A percentile compares a stretch with the other conserved stretches of the same genome.
These are phyloP conservation scores for Amphichorda felina DNA, from an alignment of 2,329 filamentous ascomycete genomes.

Conservation along the genomic window DNA sequence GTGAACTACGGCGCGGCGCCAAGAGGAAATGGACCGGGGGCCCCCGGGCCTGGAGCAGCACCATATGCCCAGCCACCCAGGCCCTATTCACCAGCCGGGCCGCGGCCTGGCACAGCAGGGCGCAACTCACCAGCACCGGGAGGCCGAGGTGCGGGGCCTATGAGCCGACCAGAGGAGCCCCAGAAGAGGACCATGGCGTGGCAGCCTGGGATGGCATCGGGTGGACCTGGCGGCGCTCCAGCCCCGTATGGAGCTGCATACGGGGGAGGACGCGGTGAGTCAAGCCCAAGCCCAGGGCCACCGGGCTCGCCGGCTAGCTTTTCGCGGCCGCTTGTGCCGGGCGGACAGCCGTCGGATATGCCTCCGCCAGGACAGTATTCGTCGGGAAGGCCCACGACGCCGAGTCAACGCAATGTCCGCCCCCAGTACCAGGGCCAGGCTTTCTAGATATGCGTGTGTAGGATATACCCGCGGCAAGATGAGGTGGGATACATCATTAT, in stretches of 20 bases:
- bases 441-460: slow-evolving; percentile 11
- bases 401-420: slow-evolving; percentile 10
- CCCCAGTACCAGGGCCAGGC: slow-evolving; percentile 24
- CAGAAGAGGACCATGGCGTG: slow-evolving; percentile 58
- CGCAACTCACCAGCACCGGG: slow-evolving; percentile 9
- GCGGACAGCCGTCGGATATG: slow-evolving; percentile 10
- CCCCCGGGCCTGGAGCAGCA: slow-evolving; percentile 1
- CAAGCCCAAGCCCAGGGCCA: slow-evolving; percentile 9
- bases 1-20: slow-evolving; percentile 44
- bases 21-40: slow-evolving; percentile 11
- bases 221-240: slow-evolving; percentile 12
- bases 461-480: not conserved
- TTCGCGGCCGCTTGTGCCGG: slow-evolving; percentile 18
- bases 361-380: slow-evolving; percentile 18
- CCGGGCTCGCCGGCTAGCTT: slow-evolving; percentile 13
- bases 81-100: slow-evolving; percentile 19
- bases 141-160: too few species aligned
- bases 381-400: slow-evolving; percentile 6
- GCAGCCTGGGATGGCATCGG: slow-evolving; percentile 55
- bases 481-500: not conserved
- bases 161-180: slow-evolving; percentile 27
- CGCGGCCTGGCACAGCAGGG: slow-evolving; percentile 10
- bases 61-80: slow-evolving; percentile 9
- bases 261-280: slow-evolving; percentile 14
- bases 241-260: slow-evolving; percentile 27